These are phyloP conservation scores for Naganishia kalamii DNA, from an alignment of 768 basidiomycete species.

Conservation along the genomic window DNA sequence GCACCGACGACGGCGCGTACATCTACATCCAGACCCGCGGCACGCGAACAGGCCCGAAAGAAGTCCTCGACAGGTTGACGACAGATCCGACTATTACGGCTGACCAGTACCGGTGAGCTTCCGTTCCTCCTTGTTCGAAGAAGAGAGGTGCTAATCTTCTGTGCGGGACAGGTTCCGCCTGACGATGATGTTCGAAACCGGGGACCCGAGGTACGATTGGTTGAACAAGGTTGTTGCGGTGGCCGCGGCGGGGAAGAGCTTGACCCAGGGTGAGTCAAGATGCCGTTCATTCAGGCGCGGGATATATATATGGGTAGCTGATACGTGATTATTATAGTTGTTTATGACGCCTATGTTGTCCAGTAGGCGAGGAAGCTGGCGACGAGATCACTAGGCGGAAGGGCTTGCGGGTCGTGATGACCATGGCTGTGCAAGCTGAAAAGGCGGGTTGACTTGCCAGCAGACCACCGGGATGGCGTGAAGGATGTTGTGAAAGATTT, in stretches of 20 bases:
- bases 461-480: too few species aligned
- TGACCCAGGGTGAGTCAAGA: slow-evolving; percentile 28
- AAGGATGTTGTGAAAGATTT: too few species aligned
- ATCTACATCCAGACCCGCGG: slow-evolving; percentile 39
- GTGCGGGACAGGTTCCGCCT: slow-evolving; percentile 25
- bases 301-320: too few species aligned
- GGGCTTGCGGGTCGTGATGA: too few species aligned
- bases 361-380: not conserved
- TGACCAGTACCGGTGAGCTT: slow-evolving; percentile 22
- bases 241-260: slow-evolving; percentile 29
- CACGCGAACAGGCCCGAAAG: slow-evolving; percentile 31
- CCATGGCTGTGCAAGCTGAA: too few species aligned
- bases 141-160: too few species aligned
- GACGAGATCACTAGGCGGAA: not conserved
- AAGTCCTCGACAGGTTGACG: slow-evolving; percentile 31
- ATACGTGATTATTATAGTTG: too few species aligned
- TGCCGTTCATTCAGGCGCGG: too few species aligned
- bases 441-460: too few species aligned
- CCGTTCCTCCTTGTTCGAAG: too few species aligned
- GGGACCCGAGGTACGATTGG: slow-evolving; percentile 34
- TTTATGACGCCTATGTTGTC: not conserved
- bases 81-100: slow-evolving; percentile 28
- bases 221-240: slow-evolving; percentile 32
- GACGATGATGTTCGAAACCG: slow-evolving; percentile 29
- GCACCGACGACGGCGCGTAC: slow-evolving; percentile 33